Percentiles rank a stretch among this genome's conserved stretches.
Conservation (phyloP, 75 land plant genomes). For the Pinus tabuliformis region DNA sequence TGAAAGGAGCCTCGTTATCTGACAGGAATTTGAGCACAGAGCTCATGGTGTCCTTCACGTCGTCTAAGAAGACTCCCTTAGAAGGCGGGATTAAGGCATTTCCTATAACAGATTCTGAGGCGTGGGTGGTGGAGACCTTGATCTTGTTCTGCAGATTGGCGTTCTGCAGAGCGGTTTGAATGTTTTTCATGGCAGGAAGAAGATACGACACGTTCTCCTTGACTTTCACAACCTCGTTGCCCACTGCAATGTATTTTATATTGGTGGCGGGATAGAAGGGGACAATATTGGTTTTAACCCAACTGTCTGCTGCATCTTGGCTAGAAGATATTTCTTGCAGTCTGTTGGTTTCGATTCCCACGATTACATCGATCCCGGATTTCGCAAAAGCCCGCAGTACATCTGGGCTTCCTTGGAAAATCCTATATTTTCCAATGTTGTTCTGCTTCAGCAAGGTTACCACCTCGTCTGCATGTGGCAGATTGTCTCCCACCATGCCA, state of each 20-base stretch:
- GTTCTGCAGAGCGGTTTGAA: constrained; percentile 45
- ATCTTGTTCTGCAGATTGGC: background rate
- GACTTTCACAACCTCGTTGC: constrained; percentile 42
- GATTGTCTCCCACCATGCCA: background rate
- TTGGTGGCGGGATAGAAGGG: constrained; percentile 48
- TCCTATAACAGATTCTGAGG: constrained; percentile 5
- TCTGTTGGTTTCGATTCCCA: background rate
- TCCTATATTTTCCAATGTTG: background rate
- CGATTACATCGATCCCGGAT: background rate
- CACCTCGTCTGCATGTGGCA: background rate
- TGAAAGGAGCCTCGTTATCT: constrained; percentile 9
- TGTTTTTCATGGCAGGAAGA: constrained; percentile 51
- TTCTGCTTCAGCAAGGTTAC: background rate
- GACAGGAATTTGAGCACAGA: constrained; percentile 17
- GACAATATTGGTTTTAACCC: constrained; percentile 41
- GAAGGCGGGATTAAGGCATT: constrained; percentile 19
- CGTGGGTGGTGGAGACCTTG: constrained; percentile 18
- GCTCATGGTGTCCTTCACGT: background rate
- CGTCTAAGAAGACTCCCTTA: constrained; percentile 1
- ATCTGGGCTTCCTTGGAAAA: background rate
- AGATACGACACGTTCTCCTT: constrained; percentile 1
- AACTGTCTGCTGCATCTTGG: constrained; percentile 29
- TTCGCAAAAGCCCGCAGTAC: background rate
- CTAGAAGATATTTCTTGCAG: constrained; percentile 31
- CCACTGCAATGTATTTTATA: constrained; percentile 49